Conservation (phyloP, 139 green algal species). For the Ettlia oleoabundans region DNA sequence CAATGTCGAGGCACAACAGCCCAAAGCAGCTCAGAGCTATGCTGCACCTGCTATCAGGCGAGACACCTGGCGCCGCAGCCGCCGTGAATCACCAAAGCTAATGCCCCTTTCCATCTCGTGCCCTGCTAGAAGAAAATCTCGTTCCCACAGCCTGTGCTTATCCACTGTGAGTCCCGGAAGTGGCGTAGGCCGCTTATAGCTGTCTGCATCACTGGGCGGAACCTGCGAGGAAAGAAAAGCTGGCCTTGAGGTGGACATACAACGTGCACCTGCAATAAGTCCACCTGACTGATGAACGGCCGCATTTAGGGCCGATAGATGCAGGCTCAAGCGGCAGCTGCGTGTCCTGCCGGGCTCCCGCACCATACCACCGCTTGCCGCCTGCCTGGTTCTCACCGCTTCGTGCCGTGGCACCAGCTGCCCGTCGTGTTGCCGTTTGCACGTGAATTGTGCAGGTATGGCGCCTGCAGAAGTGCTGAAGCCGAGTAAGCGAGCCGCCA, state of each 20-base stretch:
- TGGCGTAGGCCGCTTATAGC: not conserved
- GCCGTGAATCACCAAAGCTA: slow-evolving; percentile 6
- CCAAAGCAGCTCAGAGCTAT: not conserved
- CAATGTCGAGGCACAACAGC: not conserved
- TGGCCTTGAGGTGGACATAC: not conserved
- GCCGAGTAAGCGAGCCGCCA: not conserved
- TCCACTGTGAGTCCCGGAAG: not conserved
- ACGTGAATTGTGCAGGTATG: not conserved
- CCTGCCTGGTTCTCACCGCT: no score
- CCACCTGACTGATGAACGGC: no score
- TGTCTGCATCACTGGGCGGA: not conserved
- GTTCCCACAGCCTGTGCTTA: not conserved
- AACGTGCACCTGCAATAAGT: no score
- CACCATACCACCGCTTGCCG: no score
- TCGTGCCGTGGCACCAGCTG: not conserved
- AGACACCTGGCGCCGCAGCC: slow-evolving; percentile 13
- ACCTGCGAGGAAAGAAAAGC: not conserved
- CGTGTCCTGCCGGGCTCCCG: no score
- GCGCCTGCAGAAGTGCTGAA: not conserved
- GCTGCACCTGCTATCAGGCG: not conserved
- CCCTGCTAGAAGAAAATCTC: not conserved
- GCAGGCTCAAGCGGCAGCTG: not conserved
- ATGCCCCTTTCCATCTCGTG: not conserved
- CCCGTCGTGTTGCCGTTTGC: not conserved
- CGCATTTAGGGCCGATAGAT: no score